These are phyloP conservation scores for Gaillardinia entomophila DNA, from an alignment of 805 yeast species.

Conservation along the genomic window DNA sequence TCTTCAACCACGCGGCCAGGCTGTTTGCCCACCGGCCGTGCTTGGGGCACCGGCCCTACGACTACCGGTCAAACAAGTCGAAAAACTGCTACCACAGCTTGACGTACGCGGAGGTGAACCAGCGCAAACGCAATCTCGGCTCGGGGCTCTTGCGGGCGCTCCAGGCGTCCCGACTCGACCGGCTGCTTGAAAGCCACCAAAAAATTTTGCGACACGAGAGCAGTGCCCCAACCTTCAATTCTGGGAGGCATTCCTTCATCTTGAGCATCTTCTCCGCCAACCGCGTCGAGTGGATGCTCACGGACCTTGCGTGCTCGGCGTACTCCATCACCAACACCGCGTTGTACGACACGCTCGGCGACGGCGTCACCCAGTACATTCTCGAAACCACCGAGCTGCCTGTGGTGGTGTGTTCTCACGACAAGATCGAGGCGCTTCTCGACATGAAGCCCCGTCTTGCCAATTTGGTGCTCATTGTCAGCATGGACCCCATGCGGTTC, in stretches of 20 bases:
- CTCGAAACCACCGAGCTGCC: conserved; percentile 12
- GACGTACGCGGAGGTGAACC: conserved; percentile 36
- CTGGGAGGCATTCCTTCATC: conserved; percentile 8
- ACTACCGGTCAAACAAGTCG: conserved; percentile 21
- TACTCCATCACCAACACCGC: conserved; percentile 15
- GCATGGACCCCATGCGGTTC: conserved; percentile 19
- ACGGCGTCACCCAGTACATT: conserved; percentile 14
- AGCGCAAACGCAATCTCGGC: conserved; percentile 45
- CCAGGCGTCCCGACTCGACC: conserved; percentile 11
- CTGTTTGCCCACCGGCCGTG: conserved; percentile 22
- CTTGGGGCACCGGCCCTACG: conserved; percentile 32
- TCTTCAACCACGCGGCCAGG: conserved; percentile 21
- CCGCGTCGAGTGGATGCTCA: conserved; percentile 11
- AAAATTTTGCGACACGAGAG: conserved; percentile 21
- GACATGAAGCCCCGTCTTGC: conserved; percentile 10
- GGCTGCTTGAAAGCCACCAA: conserved; percentile 17
- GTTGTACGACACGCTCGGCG: conserved; percentile 15
- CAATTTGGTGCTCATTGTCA: conserved; percentile 15
- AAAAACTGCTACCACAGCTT: conserved; percentile 36
- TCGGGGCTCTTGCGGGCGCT: conserved; percentile 43
- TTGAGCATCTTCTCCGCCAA: conserved; percentile 16
- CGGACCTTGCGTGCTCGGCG: conserved; percentile 11
- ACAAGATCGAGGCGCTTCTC: conserved; percentile 10
- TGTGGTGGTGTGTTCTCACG: conserved; percentile 10
- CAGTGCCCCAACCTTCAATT: conserved; percentile 1